Evolutionary conservation across 192 early-diverging fungal species (phyloP).

Genomic region (Physocladia obscura): DNA sequence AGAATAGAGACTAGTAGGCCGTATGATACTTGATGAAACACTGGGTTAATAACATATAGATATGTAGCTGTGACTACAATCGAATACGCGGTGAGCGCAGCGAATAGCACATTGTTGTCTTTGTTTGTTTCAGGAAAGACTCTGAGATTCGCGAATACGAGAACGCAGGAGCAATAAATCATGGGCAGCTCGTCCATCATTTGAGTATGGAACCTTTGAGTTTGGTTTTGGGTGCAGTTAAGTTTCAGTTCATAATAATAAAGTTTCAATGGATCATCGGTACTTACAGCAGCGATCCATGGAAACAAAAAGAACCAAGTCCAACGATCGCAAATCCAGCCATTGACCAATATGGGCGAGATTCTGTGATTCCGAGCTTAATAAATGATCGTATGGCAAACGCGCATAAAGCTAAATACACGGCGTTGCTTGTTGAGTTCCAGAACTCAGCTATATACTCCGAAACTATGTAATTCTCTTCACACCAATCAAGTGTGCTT

Average conservation of each 20-base stretch:
- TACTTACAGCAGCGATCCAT: slow-evolving; percentile 66
- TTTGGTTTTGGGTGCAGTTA: too few species aligned
- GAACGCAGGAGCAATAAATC: slow-evolving; percentile 30
- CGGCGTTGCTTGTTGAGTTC: slow-evolving; percentile 73
- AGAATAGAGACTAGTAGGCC: slow-evolving; percentile 23
- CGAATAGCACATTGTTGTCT: slow-evolving; percentile 7
- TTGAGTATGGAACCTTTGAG: slow-evolving; percentile 7
- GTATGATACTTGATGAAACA: slow-evolving; percentile 61
- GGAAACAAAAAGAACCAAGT: slow-evolving; percentile 73
- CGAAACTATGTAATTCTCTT: slow-evolving; percentile 63
- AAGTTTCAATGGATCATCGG: not conserved
- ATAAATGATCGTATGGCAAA: not conserved
- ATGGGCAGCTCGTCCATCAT: slow-evolving; percentile 76
- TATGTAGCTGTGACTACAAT: slow-evolving; percentile 48
- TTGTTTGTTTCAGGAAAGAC: slow-evolving; percentile 30
- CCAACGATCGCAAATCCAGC: slow-evolving; percentile 53
- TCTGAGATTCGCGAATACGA: slow-evolving; percentile 34
- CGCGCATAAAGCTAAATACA: too few species aligned
- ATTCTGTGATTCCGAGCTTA: slow-evolving; percentile 17
- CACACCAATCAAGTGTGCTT: slow-evolving; percentile 34
- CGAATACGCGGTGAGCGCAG: slow-evolving; percentile 5
- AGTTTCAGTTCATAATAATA: too few species aligned
- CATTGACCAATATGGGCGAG: slow-evolving; percentile 8
- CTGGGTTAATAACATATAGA: slow-evolving; percentile 63
- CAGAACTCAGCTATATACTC: slow-evolving; percentile 78